Conservation (phyloP, 2,329 filamentous ascomycete species). For the Dryadomyces quercivorus region DNA sequence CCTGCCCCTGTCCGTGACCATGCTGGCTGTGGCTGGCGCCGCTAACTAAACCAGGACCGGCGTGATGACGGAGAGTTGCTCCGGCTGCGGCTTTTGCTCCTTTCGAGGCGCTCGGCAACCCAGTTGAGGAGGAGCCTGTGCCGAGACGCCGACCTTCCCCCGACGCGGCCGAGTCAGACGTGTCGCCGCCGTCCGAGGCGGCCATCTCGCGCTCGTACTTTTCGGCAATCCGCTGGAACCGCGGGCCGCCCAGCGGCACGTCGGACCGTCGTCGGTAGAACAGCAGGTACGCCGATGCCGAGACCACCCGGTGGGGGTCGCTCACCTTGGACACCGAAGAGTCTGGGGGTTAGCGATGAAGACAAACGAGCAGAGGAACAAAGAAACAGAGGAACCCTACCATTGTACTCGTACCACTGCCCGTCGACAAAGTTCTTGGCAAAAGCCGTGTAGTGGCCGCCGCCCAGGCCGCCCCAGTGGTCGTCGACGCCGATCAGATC, state of each 20-base stretch:
- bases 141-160: constrained; percentile 83
- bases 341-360: constrained; percentile 37
- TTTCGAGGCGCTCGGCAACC: constrained; percentile 79
- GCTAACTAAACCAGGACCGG: constrained; percentile 46
- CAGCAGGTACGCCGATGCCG: constrained; percentile 73
- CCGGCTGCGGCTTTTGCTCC: constrained; percentile 68
- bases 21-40: constrained; percentile 15
- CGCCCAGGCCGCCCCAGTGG: constrained; percentile 85
- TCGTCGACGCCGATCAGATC: constrained; percentile 94
- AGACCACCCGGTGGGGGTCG: constrained; percentile 53
- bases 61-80: constrained; percentile 55
- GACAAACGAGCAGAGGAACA: not conserved
- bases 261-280: constrained; percentile 86
- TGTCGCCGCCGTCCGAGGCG: constrained; percentile 31
- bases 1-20: not conserved
- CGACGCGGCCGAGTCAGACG: constrained; percentile 24
- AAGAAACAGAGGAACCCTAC: constrained; percentile 38
- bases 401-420: constrained; percentile 95
- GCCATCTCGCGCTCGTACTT: constrained; percentile 41
- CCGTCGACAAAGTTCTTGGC: constrained; percentile 84
- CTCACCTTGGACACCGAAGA: constrained; percentile 53
- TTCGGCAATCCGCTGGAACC: constrained; percentile 58
- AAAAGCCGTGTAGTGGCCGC: constrained; percentile 91
- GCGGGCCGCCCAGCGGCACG: constrained; percentile 64
- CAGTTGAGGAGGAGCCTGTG: constrained; percentile 72